Base-by-base conservation (phyloP, 1,284 basidiomycete genomes). In the Peniophora sp. region DNA sequence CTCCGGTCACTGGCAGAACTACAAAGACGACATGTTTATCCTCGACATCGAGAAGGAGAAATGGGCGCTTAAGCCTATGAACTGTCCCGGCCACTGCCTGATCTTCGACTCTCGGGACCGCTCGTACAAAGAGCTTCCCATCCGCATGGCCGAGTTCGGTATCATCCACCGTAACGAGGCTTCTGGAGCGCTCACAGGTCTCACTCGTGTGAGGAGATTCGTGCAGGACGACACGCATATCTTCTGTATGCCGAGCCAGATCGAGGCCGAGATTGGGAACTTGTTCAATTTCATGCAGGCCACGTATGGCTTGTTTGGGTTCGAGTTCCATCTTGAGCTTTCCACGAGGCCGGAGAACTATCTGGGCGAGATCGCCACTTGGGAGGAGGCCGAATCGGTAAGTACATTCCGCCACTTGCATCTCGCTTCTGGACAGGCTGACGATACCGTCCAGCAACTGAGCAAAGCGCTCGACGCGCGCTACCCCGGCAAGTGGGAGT, bases 131-230 rank as follows among this genome's bases (percentile, higher is more conserved):
- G 97, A 99, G 69, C 77, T 99, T 19, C 97, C 97, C 2, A 84
- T 99, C 58, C 85, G 97, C 19, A 91, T 97, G 83, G 97, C 97
- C 16, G 97, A 99, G 66, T 99, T 99, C 64, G 97, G 97, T 63
- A 93, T 99, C 54, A 78, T 99, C 53, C 97, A 99, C 69, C 77
- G 97, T 55, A 99, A 99, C 63, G 97, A 99, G 66, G 95, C 97
- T 0, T 91, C 86, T 44, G 97, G 97, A 47, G 94, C 96, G 6
- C 72, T 99, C 56, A 92, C 90, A 9, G 97, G 97, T 16, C 71
- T 99, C 61, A 97, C 94, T 16, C 81, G 97, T 56, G 97, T 99
- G 47, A 76, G 97, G 52, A 75, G 97, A 47, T 99, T 99, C 71
- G 88, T 94, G 51, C 97, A 99, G 72, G 97, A 99, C 65, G 97